Evolutionary conservation across 2,329 filamentous ascomycete species (phyloP).

Genomic region (Fusarium sp.): DNA sequence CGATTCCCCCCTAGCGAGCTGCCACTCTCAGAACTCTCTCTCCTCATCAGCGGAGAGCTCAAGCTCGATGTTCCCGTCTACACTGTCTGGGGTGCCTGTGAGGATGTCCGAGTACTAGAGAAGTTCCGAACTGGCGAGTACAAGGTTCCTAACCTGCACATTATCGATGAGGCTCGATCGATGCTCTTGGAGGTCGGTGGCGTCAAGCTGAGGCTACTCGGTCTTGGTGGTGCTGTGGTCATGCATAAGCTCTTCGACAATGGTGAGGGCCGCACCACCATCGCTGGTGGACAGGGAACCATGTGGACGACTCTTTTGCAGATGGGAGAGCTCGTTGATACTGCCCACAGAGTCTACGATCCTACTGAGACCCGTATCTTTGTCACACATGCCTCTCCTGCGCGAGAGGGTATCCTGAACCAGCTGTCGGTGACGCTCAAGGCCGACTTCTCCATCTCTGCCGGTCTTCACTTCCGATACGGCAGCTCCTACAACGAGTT

Average conservation of each 20-base stretch:
- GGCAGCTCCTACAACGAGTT: constrained; percentile 99
- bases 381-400: constrained; percentile 95
- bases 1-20: constrained; percentile 85
- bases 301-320: constrained; percentile 99
- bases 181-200: constrained; percentile 94
- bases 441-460: constrained; percentile 97
- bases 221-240: constrained; percentile 94
- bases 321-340: constrained; percentile 98
- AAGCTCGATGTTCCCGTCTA: constrained; percentile 97
- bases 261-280: constrained; percentile 96
- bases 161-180: constrained; percentile 97
- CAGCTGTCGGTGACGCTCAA: constrained; percentile 98
- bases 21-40: constrained; percentile 90
- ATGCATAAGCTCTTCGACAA: constrained; percentile 99
- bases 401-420: constrained; percentile 95
- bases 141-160: constrained; percentile 96
- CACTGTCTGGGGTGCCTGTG: constrained; percentile 98
- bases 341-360: constrained; percentile 97
- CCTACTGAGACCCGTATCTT: constrained; percentile 97
- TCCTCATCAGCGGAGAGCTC: constrained; percentile 87
- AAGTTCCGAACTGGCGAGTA: constrained; percentile 98
- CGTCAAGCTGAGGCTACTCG: constrained; percentile 93
- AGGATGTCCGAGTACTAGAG: constrained; percentile 96
- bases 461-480: constrained; percentile 97
- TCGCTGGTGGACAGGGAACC: constrained; percentile 96